Base-by-base conservation (phyloP, 2,329 filamentous ascomycete genomes). In the Furcasterigmium furcatum region DNA sequence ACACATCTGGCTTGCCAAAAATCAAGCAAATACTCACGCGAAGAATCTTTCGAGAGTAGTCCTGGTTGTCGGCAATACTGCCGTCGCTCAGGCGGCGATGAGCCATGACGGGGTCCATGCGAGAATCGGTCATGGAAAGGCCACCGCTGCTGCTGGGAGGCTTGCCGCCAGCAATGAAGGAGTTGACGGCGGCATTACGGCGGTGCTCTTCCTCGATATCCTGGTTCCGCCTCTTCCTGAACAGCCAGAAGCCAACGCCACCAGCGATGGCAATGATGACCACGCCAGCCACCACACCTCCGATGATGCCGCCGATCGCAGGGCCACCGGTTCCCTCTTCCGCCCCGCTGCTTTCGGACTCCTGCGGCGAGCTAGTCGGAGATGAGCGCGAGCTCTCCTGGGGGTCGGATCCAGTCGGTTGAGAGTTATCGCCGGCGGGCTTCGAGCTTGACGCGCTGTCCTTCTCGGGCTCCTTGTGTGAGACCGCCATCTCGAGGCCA, bases 61-160 rank as follows among this genome's bases (percentile, higher is more conserved):
- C 92, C 69, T 95, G 84, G 69, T 96, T 95, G 66, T 97, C 92
- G 43, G 91, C 92, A 66, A 97, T 96, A 67, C 91, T 96, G 56
- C 92, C 92, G 60, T 94, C 89, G 69, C 92, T 96, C 72, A 92
- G 80, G 67, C 91, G 82, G 61, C 90, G 79, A 56, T 91, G 82
- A 47, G 86, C 85, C 78, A 95, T 85, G 53, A 91, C 84, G 8
- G 91, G 90, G 54, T 97, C 92, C 46, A 96, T 82, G 45, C 92
- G 83, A 35, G 88, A 85, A 62, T 97, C 92, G 13, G 82, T 82
- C 70, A 88, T 85, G 9, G 88, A 89, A 67, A 82, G 68, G 50
- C 75, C 75, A 50, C 84, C 80, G 62, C 81, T 77, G 68, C 78
- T 83, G 46, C 72, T 71, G 2, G 83, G 81, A 29, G 83, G 76